These are phyloP conservation scores for Cadophora gregata DNA, from an alignment of 2,329 filamentous ascomycete species.

Conservation along the genomic window DNA sequence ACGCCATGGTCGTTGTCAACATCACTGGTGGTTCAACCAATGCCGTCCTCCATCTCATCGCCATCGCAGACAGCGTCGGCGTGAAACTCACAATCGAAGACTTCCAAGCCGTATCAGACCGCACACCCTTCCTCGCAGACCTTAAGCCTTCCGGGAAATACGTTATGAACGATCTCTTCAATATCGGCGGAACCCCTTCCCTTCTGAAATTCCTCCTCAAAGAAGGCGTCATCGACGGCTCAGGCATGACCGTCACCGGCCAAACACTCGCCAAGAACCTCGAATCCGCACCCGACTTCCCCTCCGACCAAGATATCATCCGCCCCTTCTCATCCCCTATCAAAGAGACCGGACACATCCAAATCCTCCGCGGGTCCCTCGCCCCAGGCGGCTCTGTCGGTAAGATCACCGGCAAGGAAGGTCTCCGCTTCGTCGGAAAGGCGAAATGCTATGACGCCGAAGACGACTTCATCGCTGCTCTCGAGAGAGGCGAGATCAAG, in stretches of 20 bases:
- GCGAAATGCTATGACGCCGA: conserved; percentile 74
- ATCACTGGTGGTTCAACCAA: conserved; percentile 87
- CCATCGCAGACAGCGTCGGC: conserved; percentile 81
- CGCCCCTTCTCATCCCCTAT: conserved; percentile 71
- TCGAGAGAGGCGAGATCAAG: conserved; percentile 72
- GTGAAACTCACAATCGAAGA: conserved; percentile 85
- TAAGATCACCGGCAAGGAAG: conserved; percentile 81
- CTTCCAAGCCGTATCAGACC: conserved; percentile 82
- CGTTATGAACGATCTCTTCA: conserved; percentile 63
- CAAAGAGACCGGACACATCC: conserved; percentile 74
- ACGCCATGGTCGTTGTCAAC: conserved; percentile 83
- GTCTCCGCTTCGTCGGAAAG: conserved; percentile 69
- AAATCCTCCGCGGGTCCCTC: conserved; percentile 73
- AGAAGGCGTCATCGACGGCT: conserved; percentile 63
- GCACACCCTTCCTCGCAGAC: conserved; percentile 80
- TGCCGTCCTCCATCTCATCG: conserved; percentile 83
- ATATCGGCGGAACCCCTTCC: conserved; percentile 62
- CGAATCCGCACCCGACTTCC: conserved; percentile 66
- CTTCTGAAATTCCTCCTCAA: conserved; percentile 63
- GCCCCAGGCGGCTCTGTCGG: conserved; percentile 74
- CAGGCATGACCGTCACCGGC: conserved; percentile 65
- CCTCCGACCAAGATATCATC: conserved; percentile 73
- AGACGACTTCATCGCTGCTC: conserved; percentile 70
- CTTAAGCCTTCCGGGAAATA: conserved; percentile 78
- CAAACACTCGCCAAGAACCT: conserved; percentile 64